phyloP scores from a whole-genome alignment of 2,329 filamentous ascomycete genomes.

The Diplodia intermedia region DNA sequence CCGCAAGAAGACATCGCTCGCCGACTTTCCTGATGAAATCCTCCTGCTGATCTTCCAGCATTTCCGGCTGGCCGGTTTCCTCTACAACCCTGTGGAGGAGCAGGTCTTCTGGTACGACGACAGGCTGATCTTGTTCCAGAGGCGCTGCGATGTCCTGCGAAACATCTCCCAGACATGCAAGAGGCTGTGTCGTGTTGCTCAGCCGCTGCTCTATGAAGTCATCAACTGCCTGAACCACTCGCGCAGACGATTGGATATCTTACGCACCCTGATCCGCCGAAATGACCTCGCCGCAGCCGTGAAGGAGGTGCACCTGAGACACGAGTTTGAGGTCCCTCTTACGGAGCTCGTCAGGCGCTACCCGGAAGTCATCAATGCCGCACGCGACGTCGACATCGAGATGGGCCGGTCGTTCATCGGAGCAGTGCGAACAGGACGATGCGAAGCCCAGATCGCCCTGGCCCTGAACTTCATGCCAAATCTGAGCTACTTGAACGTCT shows the following conservation, averaged over 20 bases:
- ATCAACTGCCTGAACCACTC: constrained; percentile 2
- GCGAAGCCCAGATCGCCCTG: constrained; percentile 12
- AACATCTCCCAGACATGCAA: not conserved
- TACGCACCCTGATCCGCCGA: not conserved
- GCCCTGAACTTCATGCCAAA: constrained; percentile 10
- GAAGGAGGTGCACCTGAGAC: constrained; percentile 13
- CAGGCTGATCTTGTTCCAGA: not conserved
- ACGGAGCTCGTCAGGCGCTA: not conserved
- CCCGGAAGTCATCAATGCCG: constrained; percentile 9
- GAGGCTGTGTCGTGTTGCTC: constrained; percentile 6
- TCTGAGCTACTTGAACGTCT: constrained; percentile 14
- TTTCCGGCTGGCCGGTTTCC: constrained; percentile 5
- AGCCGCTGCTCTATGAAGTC: constrained; percentile 9
- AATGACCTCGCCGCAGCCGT: constrained; percentile 1
- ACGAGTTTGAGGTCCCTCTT: not conserved
- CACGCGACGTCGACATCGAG: not conserved
- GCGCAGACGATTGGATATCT: not conserved
- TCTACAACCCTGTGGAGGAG: constrained; percentile 4
- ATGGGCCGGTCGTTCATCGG: constrained; percentile 7
- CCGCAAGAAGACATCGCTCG: not conserved
- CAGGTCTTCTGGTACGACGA: constrained; percentile 12
- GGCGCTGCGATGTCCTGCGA: constrained; percentile 3
- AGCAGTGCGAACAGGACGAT: constrained; percentile 1
- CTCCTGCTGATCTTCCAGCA: constrained; percentile 2
- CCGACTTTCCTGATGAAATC: constrained; percentile 1